Percentiles rank a stretch among this genome's conserved stretches.
Conservation (phyloP, 345 rosid genomes). For the Syzygium aromaticum region DNA sequence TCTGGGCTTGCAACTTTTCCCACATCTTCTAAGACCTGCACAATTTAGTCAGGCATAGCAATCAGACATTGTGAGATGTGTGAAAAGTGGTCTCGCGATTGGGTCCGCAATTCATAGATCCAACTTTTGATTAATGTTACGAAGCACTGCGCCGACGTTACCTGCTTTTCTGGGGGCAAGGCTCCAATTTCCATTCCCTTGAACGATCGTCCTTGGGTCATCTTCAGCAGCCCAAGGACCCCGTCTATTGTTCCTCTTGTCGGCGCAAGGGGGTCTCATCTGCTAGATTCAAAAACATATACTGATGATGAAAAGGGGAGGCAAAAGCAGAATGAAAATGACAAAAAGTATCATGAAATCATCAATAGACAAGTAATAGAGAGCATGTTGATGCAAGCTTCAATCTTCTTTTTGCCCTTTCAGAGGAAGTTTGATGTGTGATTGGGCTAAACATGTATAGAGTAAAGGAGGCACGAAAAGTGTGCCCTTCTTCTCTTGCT, state of each 20-base stretch:
- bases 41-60: not conserved
- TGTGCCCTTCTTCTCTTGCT: not conserved
- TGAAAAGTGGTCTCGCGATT: not conserved
- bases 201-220: constrained; percentile 49
- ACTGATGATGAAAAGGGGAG: not conserved
- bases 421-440: not conserved
- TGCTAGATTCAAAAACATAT: not conserved
- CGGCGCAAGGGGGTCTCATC: constrained; percentile 40
- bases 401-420: not conserved
- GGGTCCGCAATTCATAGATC: not conserved
- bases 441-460: not conserved
- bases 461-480: not conserved
- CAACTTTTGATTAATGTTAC: not conserved
- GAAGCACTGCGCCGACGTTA: not conserved
- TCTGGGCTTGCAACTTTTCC: constrained; percentile 17
- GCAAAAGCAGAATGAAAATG: not conserved
- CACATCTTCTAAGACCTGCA: constrained; percentile 45
- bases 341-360: not conserved
- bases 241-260: constrained; percentile 25
- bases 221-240: constrained; percentile 57
- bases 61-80: not conserved
- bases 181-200: constrained; percentile 53
- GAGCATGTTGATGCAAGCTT: not conserved
- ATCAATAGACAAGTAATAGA: not conserved
- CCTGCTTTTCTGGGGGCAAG: constrained; percentile 47